Conservation (phyloP, 2,329 filamentous ascomycete genomes). For the Penicillium fuscoglaucum region DNA sequence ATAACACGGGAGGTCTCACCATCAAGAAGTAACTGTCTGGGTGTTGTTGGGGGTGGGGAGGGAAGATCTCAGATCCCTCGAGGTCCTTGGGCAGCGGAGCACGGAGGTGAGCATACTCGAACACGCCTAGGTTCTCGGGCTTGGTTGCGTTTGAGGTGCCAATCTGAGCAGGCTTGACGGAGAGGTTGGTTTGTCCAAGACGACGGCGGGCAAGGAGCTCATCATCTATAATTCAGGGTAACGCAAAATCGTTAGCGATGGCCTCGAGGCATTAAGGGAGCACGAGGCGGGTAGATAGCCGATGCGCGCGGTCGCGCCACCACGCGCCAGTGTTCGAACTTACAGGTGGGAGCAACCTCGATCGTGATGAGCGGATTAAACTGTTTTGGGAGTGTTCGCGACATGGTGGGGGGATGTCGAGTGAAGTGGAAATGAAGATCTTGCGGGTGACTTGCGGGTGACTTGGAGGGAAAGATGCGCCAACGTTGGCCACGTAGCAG, state of each 20-base stretch:
- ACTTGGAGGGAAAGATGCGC: conserved; percentile 31
- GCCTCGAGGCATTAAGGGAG: conserved; percentile 2
- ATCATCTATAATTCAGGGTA: conserved; percentile 52
- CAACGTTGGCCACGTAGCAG: conserved; percentile 47
- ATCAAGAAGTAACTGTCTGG: conserved; percentile 97
- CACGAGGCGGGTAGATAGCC: conserved; percentile 7
- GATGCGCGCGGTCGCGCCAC: conserved; percentile 20
- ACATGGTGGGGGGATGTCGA: conserved; percentile 32
- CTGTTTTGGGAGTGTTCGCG: conserved; percentile 48
- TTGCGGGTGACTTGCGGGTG: conserved; percentile 13
- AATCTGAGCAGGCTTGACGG: conserved; percentile 75
- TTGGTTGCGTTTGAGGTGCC: conserved; percentile 70
- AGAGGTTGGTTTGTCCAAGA: conserved; percentile 87
- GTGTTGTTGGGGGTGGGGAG: conserved; percentile 62
- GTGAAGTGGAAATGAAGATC: conserved; percentile 11
- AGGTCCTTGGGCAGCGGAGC: conserved; percentile 91
- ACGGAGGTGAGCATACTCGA: conserved; percentile 94
- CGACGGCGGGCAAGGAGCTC: conserved; percentile 81
- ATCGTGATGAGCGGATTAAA: conserved; percentile 49
- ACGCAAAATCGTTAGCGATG: conserved; percentile 19
- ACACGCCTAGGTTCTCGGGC: conserved; percentile 72
- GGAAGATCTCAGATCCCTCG: conserved; percentile 85
- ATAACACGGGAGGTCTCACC: conserved; percentile 48
- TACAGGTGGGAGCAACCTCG: conserved; percentile 48
- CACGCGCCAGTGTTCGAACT: conserved; percentile 29